Base-by-base conservation (phyloP, 345 rosid genomes). In the Pistacia integerrima region DNA sequence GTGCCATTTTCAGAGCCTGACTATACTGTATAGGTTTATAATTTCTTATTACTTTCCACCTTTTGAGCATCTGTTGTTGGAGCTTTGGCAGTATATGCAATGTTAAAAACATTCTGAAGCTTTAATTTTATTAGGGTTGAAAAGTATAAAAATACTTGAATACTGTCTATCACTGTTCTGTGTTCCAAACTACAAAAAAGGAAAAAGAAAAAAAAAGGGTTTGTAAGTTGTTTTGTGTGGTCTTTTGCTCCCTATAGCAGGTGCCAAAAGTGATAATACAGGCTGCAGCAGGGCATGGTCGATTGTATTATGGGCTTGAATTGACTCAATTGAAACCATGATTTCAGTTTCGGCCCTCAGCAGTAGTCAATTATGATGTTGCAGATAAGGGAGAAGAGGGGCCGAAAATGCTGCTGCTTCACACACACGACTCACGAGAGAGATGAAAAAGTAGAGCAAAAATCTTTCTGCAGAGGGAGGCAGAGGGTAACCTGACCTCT, bases 311-410 rank as follows among this genome's bases (percentile, higher is more conserved):
- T 61, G 71, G 11, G 63, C 17, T 35, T 36, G 33, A 49, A 11
- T 1, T 6, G 16, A 22, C 46, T 44, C 55, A 28, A 41, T 7
- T 41, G 9, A 68, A 30, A 30, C 12, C 67, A 25, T 1, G 44
- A 3, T 63, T 73, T 44, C 4, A 48, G 6, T 28, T 33, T 52
- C 13, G 22, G 38, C 46, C 46, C 76, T 30, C 46, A 11, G 18
- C 44, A 10, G 48, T 67, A 68, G 38, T n/a, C 41, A 74, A 79
- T 70, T 52, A 79, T 70, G 61, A 70, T 79, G 71, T 14, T 70
- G n/a, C 25, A 25, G 70, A 56, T 68, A 55, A 61, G 41, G 35
- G 63, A 59, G 25, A 48, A 73, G 46, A 5, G 48, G 63, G 70
- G 72, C 22, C 66, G n/a, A 41, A 11, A 18, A 0, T 8, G 30